A percentile compares a stretch with the other conserved stretches of the same genome.
phyloP scores from a whole-genome alignment of 148 eudicot genomes.

The Rhododendron henanense region DNA sequence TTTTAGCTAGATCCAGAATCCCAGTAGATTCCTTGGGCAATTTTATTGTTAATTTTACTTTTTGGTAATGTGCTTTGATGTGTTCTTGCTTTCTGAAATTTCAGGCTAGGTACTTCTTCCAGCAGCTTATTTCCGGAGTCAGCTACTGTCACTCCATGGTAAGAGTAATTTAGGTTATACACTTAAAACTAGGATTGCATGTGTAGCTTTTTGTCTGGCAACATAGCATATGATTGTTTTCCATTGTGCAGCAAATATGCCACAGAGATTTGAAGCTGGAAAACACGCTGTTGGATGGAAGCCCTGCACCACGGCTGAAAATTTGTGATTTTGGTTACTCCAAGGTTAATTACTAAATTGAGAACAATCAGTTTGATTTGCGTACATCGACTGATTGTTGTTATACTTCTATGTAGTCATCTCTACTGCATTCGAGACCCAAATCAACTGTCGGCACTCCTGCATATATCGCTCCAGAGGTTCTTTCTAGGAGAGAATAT shows the following conservation, averaged over 20 bases:
- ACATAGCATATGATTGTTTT: neutral
- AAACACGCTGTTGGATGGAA: slow-evolving; percentile 78
- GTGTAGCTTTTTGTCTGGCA: neutral
- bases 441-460: slow-evolving; percentile 91
- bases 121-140: slow-evolving; percentile 83
- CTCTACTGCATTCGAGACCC: slow-evolving; percentile 79
- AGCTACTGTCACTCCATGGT: slow-evolving; percentile 75
- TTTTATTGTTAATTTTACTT: neutral
- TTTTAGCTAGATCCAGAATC: neutral
- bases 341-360: slow-evolving; percentile 36
- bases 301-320: slow-evolving; percentile 78
- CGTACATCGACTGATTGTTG: neutral
- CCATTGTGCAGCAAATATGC: slow-evolving; percentile 67
- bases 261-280: slow-evolving; percentile 79
- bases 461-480: slow-evolving; percentile 87
- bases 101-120: slow-evolving; percentile 86
- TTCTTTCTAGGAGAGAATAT: slow-evolving; percentile 76
- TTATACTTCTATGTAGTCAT: slow-evolving; percentile 42
- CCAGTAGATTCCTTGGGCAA: neutral
- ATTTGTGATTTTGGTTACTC: slow-evolving; percentile 91
- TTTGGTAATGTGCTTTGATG: neutral
- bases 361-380: neutral
- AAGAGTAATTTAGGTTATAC: slow-evolving; percentile 14
- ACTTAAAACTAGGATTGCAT: neutral
- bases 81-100: slow-evolving; percentile 8